Base-by-base conservation (phyloP, 306 rosid genomes). In the Trifolium dubium region DNA sequence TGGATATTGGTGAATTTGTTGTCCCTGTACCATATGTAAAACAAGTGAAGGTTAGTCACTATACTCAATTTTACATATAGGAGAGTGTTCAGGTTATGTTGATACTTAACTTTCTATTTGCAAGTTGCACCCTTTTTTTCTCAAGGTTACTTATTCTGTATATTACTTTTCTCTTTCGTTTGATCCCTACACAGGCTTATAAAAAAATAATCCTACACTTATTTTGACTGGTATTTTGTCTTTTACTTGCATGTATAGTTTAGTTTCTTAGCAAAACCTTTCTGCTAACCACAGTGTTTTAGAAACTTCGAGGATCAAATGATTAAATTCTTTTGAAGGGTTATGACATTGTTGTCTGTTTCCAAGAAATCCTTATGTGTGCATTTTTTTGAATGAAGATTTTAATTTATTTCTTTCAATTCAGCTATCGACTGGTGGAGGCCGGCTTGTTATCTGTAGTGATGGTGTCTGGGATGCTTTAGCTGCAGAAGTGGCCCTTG, bases 391-490 rank as follows among this genome's bases (percentile, higher is more conserved):
- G 28, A 31, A 15, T 8, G 49, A 30, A 31, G 46, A 63, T 28
- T 56, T 47, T 73, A 73, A 84, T 70, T 64, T 4, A 44, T 47
- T 18, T 77, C 50, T 76, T 61, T 81, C 47, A 73, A 54, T 84
- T 72, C 92, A 95, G 99, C 80, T 95, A 74, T 87, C 99, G 59
- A 79, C 96, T 1, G 83, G 89, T 55, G 99, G 99, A 64, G 99
- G 99, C 79, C 89, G 99, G 85, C 89, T 95, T 54, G 90, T 92
- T 71, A 83, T 95, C 69, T 92, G 98, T 64, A 95, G 99, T 59
- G 99, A 95, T 69, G 99, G 99, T 74, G 99, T 95, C 58, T 95
- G 99, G 99, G 99, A 95, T 85, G 81, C 96, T 72, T 72, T 95
- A 80, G 63, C 89, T 41, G 98, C 96, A 3, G 98, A 90, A 88